Evolutionary conservation across 2,329 filamentous ascomycete species (phyloP), one percentile per base, ranked within the genome.

Genomic region (Chaetomium sp.): DNA sequence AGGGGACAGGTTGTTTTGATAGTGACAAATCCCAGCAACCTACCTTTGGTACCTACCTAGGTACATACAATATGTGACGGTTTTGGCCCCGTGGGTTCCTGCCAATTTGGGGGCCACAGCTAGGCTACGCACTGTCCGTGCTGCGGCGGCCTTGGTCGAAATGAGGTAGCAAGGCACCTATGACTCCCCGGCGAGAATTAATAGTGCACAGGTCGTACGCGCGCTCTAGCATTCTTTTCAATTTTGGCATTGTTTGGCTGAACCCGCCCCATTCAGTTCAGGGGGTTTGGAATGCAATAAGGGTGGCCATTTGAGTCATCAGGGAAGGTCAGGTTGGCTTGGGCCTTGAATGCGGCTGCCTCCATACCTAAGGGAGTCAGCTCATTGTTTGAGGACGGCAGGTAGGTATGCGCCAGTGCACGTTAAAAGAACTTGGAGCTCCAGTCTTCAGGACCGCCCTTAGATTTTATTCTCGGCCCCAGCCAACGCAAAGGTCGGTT

Each of bases 161-260:
- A 8, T 16, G n/a, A 27, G 35, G 9, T 7, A 35, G 35, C 9
- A 45, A 61, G 33, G 29, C 25, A 54, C 19, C 13, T 5, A 42
- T 65, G 63, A 65, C 63, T 65, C 63, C 33, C 45, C 63, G 58
- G 63, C 53, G 63, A 65, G 61, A 8, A 35, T 13, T 21, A 42
- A 25, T 7, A 50, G 4, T 21, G 16, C 12, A 33, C 38, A 35
- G 47, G 21, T 16, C 38, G 16, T 42, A 16, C 16, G 16, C 5
- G 38, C 7, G n/a, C 35, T n/a, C 49, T 8, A 33, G n/a, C 21
- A 12, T 16, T 50, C 23, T 23, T 42, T 57, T 45, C 38, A 51
- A 51, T 51, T 31, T 13, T 19, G 33, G 47, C 23, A 16, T 33
- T 56, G 35, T 55, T 29, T 29, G 61, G 45, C 23, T 19, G 25